Evolutionary conservation across 768 basidiomycete species (phyloP).

Genomic region (Rossbeevera mucosa): DNA sequence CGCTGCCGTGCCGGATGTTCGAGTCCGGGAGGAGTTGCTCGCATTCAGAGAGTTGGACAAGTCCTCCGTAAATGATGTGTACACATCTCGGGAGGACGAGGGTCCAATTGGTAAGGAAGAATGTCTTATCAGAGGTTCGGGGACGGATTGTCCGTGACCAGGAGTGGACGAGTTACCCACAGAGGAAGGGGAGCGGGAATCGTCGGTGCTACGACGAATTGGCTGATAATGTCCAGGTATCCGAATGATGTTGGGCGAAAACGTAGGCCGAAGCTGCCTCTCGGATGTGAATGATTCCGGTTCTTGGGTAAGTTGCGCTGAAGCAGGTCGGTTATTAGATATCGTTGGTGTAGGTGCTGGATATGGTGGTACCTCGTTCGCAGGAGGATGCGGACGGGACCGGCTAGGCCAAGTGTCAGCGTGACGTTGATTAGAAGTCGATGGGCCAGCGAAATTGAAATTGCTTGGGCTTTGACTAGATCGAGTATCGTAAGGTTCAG

Average conservation of each 20-base stretch:
- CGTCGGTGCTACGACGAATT: constrained; percentile 25
- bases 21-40: constrained; percentile 13
- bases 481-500: constrained; percentile 21
- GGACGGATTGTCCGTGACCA: constrained; percentile 16
- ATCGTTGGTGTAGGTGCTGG: constrained; percentile 27
- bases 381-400: constrained; percentile 20
- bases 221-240: constrained; percentile 58
- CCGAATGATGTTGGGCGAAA: constrained; percentile 63
- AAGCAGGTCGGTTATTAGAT: constrained; percentile 8
- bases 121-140: constrained; percentile 22
- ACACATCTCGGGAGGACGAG: constrained; percentile 19
- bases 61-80: constrained; percentile 26
- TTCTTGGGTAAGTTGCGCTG: constrained; percentile 21
- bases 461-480: constrained; percentile 4
- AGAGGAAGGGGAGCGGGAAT: constrained; percentile 27
- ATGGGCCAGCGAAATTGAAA: constrained; percentile 10
- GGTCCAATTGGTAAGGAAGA: constrained; percentile 23
- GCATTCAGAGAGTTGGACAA: constrained; percentile 18
- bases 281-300: constrained; percentile 48
- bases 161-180: constrained; percentile 11
- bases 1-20: constrained; percentile 4
- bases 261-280: constrained; percentile 58
- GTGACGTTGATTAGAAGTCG: constrained; percentile 17
- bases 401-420: constrained; percentile 18
- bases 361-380: constrained; percentile 22